A percentile compares a stretch with the other conserved stretches of the same genome.
Conservation (phyloP, 2,329 filamentous ascomycete species). For the Ophiostoma triangulosporum region DNA sequence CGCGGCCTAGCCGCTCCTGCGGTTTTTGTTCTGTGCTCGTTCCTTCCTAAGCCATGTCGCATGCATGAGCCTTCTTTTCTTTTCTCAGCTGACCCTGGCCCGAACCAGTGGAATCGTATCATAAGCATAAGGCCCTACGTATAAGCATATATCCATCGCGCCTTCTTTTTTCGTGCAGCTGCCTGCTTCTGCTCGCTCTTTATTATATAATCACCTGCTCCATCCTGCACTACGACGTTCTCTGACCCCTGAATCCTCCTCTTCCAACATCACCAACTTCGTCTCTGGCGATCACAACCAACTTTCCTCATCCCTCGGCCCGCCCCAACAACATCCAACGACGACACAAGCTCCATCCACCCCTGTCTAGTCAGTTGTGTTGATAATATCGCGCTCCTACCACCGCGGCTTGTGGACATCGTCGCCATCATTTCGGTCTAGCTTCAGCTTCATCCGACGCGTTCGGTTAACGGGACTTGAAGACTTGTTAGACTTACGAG, state of each 20-base stretch:
- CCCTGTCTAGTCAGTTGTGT: not conserved
- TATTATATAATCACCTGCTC: not conserved
- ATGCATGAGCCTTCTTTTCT: not conserved
- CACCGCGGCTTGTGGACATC: not conserved
- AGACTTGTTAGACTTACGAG: too few relatives aligned
- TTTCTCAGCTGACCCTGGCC: not conserved
- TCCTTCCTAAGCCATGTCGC: not conserved
- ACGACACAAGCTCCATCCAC: not conserved
- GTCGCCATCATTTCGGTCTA: not conserved
- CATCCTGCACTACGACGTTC: too few relatives aligned
- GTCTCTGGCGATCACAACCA: not conserved
- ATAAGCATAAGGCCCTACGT: too few relatives aligned
- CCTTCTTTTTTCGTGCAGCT: not conserved
- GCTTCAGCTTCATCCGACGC: constrained; percentile 1
- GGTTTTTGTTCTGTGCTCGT: not conserved
- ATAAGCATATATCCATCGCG: not conserved
- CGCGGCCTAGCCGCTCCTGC: not conserved
- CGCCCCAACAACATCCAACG: not conserved
- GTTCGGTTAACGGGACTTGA: too few relatives aligned
- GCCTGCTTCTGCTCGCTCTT: not conserved
- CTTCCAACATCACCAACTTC: not conserved
- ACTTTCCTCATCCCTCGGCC: not conserved
- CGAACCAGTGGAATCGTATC: not conserved
- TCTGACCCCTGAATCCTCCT: not conserved
- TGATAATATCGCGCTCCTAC: not conserved